Base-by-base conservation (phyloP, 2,329 filamentous ascomycete genomes). In the Fusarium sp. region DNA sequence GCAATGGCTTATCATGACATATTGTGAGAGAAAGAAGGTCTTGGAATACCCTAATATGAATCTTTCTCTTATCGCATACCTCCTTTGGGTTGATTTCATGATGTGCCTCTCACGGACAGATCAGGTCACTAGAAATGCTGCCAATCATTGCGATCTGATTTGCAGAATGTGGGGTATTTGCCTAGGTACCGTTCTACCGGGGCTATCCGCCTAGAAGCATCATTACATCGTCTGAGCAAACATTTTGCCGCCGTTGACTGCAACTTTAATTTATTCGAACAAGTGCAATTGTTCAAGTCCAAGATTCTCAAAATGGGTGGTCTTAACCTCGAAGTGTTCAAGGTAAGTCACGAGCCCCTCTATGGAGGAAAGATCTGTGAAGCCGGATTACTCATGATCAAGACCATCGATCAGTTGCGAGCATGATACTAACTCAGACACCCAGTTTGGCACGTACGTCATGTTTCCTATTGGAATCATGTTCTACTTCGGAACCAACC, bases 401-500 rank as follows among this genome's bases (percentile, higher is more conserved):
- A 19, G 28, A 60, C 25, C n/a, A 34, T 18, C 28, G 39, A 34
- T 18, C 34, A 43, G 34, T 34, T 45, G 19, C 30, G 43, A 43
- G 46, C 19, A 25, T 25, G 37, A 49, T 48, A 46, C 48, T 69
- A 28, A 72, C 44, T 52, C 46, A 14, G 39, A 23, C 48, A 23
- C 39, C 44, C 59, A 98, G 95, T 99, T 99, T 81, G 94, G 95
- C 84, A 93, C 97, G 88, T 99, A 99, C 84, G 91, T 99, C 84
- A 91, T 98, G 87, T 99, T 99, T 83, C 96, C 96, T 19, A 98
- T 99, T 77, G 94, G 93, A 75, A 94, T 96, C 85, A 99, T 99
- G 96, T 98, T 97, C 86, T 99, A 99, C 85, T 99, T 98, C 81
- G 96, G 96, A 79, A 97, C 94, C 59, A 99, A 99, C 81, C 93